Percentiles rank a stretch among this genome's conserved stretches.
phyloP scores from a whole-genome alignment of 306 rosid species.

The Rosa lucieae region DNA sequence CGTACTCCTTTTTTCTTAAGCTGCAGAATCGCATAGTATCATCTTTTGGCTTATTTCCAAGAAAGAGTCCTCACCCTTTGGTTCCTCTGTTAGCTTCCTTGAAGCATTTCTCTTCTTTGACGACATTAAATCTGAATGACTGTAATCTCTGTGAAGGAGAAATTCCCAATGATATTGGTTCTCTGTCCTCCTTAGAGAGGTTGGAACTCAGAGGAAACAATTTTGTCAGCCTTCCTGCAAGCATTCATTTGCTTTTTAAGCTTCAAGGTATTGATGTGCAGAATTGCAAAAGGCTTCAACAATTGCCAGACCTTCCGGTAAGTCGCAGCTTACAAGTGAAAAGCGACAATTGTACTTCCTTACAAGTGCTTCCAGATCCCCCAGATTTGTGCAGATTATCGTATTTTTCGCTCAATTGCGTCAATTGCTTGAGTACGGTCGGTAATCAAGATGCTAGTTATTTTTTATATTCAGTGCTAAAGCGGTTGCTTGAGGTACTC shows the following conservation, averaged over 20 bases:
- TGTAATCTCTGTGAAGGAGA: constrained; percentile 13
- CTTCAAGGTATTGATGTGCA: fast-evolving
- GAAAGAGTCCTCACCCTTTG: neutral
- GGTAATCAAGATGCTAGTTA: neutral
- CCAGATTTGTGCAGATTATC: too few species aligned
- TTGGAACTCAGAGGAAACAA: too few species aligned
- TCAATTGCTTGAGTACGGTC: neutral
- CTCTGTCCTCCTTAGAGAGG: too few species aligned
- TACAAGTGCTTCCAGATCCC: too few species aligned
- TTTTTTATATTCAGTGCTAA: neutral
- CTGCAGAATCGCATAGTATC: neutral
- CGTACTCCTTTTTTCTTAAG: neutral
- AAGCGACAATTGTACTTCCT: too few species aligned
- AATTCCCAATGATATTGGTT: neutral
- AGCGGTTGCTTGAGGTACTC: neutral
- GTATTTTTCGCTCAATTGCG: too few species aligned
- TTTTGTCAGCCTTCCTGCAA: neutral
- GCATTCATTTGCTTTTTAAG: neutral
- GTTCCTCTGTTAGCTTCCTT: neutral
- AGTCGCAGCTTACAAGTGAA: too few species aligned
- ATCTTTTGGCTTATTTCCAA: neutral
- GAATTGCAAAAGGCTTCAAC: neutral
- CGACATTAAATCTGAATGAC: neutral
- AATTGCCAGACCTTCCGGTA: too few species aligned
- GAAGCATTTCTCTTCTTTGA: constrained; percentile 5